Conservation (phyloP, 164 flowering plant species). For the Tetrastigma voinierianum region DNA sequence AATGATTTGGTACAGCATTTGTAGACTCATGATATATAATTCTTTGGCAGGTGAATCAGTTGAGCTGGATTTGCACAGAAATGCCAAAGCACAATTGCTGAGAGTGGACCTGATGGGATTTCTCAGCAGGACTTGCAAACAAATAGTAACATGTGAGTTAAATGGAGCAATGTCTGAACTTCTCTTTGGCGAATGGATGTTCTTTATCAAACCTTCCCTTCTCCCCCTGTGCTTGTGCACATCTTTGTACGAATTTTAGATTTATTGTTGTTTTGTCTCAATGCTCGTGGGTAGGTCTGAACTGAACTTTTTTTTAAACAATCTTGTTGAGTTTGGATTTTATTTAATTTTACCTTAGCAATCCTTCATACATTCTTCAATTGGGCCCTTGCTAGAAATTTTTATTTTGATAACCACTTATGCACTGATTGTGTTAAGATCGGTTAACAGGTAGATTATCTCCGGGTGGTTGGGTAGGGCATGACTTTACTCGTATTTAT, state of each 20-base stretch:
- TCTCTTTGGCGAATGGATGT: background rate
- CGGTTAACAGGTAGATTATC: no score
- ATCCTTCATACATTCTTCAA: no score
- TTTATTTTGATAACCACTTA: no score
- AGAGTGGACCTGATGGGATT: constrained; percentile 68
- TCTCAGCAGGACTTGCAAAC: constrained; percentile 64
- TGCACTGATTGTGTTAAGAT: no score
- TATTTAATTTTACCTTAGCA: no score
- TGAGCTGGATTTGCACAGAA: constrained; percentile 73
- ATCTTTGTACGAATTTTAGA: no score
- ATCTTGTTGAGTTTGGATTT: no score
- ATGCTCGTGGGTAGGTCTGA: no score
- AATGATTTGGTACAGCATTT: background rate
- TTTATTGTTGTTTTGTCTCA: no score
- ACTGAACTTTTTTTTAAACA: no score
- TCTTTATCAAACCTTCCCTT: background rate
- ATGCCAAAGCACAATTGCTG: constrained; percentile 66
- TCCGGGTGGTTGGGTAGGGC: background rate
- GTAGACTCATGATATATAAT: background rate
- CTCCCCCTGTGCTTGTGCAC: background rate
- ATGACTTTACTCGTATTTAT: background rate
- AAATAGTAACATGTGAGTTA: constrained; percentile 66
- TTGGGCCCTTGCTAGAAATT: no score
- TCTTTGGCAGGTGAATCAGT: constrained; percentile 52
- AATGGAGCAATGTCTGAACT: background rate